Evolutionary conservation across 352 stramenopile genomes (phyloP), one percentile per base, ranked within the genome.

Genomic region (Pythium scleroteichum): DNA sequence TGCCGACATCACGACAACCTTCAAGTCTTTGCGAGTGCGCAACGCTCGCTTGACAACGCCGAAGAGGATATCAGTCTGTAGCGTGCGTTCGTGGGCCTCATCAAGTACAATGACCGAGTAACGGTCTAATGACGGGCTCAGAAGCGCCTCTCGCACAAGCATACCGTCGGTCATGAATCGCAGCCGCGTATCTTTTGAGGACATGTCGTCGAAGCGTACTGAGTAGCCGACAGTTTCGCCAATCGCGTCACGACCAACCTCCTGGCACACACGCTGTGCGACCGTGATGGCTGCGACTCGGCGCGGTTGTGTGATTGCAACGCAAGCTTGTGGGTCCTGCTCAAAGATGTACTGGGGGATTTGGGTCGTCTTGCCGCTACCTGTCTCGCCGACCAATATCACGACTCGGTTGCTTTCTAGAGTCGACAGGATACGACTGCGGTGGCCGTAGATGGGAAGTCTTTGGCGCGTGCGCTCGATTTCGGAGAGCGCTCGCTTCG

Each of bases 1-100:
- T 40, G 97, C 97, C n/a, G 93, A 99, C 96, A 99, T 99, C 59
- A 99, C 93, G 24, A 99, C 86, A 12, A 99, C 85, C 58, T 92
- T 94, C n/a, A 99, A 75, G 55, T 95, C 78, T 39, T 76, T 84
- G 33, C 88, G 81, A 60, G 85, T 87, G 39, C 85, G 68, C 69
- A 95, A 73, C 20, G 88, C 90, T 17, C 77, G 82, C 74, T 94
- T 92, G 46, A 94, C 79, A 62, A 98, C 92, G 7, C 82, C 75
- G 62, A 92, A 92, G 35, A 97, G 68, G 55, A 98, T 97, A 65
- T 96, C 87, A n/a, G 85, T 96, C 73, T 96, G 75, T 46, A 94
- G 55, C 64, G 93, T 97, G 20, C 82, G 80, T 62, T 92, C 90
- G 71, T 92, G 86, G 24, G 79, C 84, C 68, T 97, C 90, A 59